A percentile compares a stretch with the other conserved stretches of the same genome.
phyloP scores from a whole-genome alignment of 176 grass and related monocot species.

The Metroxylon sagu region DNA sequence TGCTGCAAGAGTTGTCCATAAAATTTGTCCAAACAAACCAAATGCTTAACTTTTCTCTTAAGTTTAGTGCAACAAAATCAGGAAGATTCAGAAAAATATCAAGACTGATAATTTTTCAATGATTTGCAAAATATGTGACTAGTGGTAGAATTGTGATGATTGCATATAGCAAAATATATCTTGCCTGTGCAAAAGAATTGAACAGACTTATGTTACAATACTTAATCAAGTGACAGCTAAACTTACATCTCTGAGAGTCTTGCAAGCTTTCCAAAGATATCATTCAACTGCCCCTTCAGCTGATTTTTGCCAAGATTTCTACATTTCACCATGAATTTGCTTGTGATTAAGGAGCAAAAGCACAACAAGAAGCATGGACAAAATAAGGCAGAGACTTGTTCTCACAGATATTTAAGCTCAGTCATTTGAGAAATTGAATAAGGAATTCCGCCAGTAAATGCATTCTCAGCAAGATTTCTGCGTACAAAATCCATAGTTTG shows the following conservation, averaged over 20 bases:
- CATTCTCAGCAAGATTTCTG: conserved; percentile 77
- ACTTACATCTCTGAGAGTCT: conserved; percentile 80
- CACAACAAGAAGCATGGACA: background rate
- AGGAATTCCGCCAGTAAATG: conserved; percentile 67
- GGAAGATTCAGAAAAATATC: too few relatives aligned
- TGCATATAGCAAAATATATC: too few relatives aligned
- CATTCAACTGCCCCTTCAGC: conserved; percentile 70
- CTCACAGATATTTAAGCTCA: conserved; percentile 74
- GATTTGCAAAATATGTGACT: too few relatives aligned
- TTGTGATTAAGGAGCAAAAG: background rate
- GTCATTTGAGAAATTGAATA: conserved; percentile 90
- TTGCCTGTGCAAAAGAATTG: too few relatives aligned
- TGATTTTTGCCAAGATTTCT: conserved; percentile 79
- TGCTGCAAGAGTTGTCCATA: too few relatives aligned
- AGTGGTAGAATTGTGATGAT: too few relatives aligned
- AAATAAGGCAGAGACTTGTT: conserved; percentile 3
- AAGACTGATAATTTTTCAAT: too few relatives aligned
- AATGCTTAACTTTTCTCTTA: too few relatives aligned
- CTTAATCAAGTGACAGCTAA: background rate
- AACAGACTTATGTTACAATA: background rate
- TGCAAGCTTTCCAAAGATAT: conserved; percentile 70
- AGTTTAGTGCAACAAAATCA: too few relatives aligned
- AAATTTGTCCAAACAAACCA: too few relatives aligned
- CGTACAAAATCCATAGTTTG: background rate
- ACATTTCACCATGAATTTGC: conserved; percentile 11